phyloP scores from a whole-genome alignment of 2,329 filamentous ascomycete genomes.

The Claviceps capensis region DNA sequence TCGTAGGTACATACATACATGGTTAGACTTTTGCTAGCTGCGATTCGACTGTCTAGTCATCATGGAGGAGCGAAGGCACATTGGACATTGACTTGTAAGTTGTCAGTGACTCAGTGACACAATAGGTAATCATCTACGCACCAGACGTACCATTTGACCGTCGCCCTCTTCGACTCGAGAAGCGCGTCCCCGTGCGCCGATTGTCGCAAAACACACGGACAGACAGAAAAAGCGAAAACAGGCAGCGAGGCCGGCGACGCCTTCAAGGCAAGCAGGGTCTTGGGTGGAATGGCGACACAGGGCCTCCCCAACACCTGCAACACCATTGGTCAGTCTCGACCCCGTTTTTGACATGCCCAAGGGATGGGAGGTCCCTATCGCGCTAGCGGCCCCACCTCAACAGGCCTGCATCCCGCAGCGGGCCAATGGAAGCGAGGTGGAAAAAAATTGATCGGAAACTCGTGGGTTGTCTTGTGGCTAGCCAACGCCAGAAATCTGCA shows the following conservation, averaged over 20 bases:
- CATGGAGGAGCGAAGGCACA: neutral
- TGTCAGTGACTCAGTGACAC: too few species aligned
- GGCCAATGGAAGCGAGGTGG: constrained; percentile 23
- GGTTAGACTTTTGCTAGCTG: neutral
- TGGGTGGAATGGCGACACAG: constrained; percentile 5
- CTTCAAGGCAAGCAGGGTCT: constrained; percentile 1
- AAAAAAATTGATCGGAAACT: constrained; percentile 24
- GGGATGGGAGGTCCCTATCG: constrained; percentile 14
- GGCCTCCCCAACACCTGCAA: neutral
- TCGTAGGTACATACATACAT: neutral
- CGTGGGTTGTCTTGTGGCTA: constrained; percentile 16
- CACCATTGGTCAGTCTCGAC: constrained; percentile 3
- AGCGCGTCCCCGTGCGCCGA: too few species aligned
- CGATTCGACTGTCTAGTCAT: neutral
- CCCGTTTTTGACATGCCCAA: constrained; percentile 7
- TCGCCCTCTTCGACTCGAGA: too few species aligned
- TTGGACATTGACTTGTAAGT: too few species aligned
- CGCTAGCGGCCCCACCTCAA: constrained; percentile 21
- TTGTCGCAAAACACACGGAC: neutral
- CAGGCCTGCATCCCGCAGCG: constrained; percentile 19
- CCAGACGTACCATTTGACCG: too few species aligned
- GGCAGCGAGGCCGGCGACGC: neutral
- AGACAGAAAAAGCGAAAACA: neutral
- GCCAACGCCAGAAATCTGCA: constrained; percentile 11
- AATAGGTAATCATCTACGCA: too few species aligned